These are phyloP conservation scores for Castanospermum australe DNA, from an alignment of 306 rosid genomes.

Conservation along the genomic window DNA sequence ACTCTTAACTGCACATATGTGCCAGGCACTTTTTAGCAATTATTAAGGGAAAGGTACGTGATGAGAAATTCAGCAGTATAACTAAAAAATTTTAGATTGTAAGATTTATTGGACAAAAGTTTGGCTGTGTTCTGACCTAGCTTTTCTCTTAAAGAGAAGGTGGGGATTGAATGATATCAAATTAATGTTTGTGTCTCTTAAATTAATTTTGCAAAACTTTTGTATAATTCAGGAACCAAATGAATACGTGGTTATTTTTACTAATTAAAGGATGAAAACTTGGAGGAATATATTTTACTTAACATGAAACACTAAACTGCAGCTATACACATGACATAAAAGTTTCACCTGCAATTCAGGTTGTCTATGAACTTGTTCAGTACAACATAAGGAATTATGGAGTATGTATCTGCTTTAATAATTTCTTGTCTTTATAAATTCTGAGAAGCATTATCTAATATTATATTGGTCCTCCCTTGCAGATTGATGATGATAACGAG, in stretches of 20 bases:
- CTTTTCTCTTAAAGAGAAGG: not conserved
- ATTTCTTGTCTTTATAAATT: conserved; percentile 7
- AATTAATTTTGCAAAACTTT: not conserved
- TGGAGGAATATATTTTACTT: conserved; percentile 10
- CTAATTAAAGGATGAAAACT: not conserved
- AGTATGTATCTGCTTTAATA: conserved; percentile 14
- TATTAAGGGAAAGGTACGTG: not conserved
- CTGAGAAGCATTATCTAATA: not conserved
- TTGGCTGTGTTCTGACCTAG: conserved; percentile 8
- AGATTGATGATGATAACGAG: conserved; percentile 72
- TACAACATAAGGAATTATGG: not conserved
- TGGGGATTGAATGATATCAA: not conserved
- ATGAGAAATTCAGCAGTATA: not conserved
- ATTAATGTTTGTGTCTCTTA: not conserved
- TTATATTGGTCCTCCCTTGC: conserved; percentile 26
- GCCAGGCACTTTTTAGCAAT: not conserved
- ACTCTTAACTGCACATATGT: too few species aligned
- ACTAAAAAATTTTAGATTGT: not conserved
- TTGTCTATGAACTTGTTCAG: conserved; percentile 1
- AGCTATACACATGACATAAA: not conserved
- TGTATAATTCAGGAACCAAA: not conserved
- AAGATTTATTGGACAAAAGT: conserved; percentile 12
- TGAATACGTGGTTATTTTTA: not conserved
- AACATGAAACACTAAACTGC: not conserved
- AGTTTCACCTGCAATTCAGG: not conserved